phyloP scores from a whole-genome alignment of 129 eudicot species.

The Arctium minus region DNA sequence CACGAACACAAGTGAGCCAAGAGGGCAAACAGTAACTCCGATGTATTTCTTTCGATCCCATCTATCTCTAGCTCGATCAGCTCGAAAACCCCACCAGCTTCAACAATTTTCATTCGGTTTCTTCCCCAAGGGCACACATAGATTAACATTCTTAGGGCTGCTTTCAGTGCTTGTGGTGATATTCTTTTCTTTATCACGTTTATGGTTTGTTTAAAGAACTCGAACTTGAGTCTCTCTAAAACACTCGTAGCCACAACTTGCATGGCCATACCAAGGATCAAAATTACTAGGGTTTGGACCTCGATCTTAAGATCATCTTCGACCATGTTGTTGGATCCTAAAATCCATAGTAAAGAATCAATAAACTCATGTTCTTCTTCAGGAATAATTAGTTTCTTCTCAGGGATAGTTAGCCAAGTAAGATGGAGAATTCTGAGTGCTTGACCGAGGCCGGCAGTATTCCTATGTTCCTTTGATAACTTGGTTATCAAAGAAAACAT shows the following conservation, averaged over 20 bases:
- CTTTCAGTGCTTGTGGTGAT: constrained; percentile 42
- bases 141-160: constrained; percentile 39
- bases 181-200: constrained; percentile 16
- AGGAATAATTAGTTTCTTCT: constrained; percentile 23
- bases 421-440: constrained; percentile 48
- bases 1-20: constrained; percentile 72
- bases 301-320: not conserved
- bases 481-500: constrained; percentile 37
- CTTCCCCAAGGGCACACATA: constrained; percentile 57
- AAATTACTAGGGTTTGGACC: constrained; percentile 32
- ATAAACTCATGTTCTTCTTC: constrained; percentile 38
- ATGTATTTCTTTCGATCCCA: constrained; percentile 33
- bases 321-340: constrained; percentile 12
- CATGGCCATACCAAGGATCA: constrained; percentile 24
- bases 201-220: constrained; percentile 40
- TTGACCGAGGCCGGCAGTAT: constrained; percentile 26
- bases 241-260: constrained; percentile 32
- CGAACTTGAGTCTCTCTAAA: constrained; percentile 34
- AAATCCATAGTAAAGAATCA: constrained; percentile 47
- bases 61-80: constrained; percentile 57
- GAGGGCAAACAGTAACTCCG: constrained; percentile 52
- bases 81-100: constrained; percentile 55
- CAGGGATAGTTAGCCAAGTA: constrained; percentile 29
- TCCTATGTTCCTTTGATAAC: constrained; percentile 20
- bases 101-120: constrained; percentile 53